phyloP scores from a whole-genome alignment of 352 stramenopile species.

The Plasmopara halstedii region DNA sequence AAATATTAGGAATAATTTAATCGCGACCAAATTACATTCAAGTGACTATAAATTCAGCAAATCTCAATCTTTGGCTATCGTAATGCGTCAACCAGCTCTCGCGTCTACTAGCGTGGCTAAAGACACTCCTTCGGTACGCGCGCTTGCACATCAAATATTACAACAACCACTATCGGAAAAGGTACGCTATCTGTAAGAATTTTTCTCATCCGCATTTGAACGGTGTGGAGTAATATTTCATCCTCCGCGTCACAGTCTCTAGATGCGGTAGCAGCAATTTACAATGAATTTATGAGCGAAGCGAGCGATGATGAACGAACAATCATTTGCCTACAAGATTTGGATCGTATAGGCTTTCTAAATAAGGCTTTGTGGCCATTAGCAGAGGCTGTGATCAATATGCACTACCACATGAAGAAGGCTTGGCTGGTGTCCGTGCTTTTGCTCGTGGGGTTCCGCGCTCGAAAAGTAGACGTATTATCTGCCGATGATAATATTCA shows the following conservation, averaged over 20 bases:
- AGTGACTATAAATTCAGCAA: not conserved
- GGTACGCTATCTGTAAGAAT: conserved; percentile 5
- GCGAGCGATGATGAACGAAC: conserved; percentile 12
- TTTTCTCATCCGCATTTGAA: not conserved
- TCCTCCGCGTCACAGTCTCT: conserved; percentile 12
- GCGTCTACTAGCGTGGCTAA: conserved; percentile 1
- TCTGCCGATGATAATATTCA: not conserved
- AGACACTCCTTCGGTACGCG: conserved; percentile 2
- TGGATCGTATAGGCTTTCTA: conserved; percentile 36
- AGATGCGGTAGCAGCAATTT: conserved; percentile 28
- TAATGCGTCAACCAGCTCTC: conserved; percentile 15
- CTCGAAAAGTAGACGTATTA: conserved; percentile 1
- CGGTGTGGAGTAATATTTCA: conserved; percentile 1
- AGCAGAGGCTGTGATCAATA: conserved; percentile 6
- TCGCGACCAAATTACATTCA: conserved; percentile 6
- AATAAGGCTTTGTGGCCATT: conserved; percentile 48
- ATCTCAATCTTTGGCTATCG: not conserved
- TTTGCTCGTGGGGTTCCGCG: conserved; percentile 30
- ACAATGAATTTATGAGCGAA: conserved; percentile 22
- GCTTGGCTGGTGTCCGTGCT: conserved; percentile 37
- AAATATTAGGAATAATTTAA: too few species aligned
- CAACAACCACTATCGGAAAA: conserved; percentile 22
- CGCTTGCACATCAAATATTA: conserved; percentile 7
- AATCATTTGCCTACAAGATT: conserved; percentile 12
- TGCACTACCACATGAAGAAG: conserved; percentile 31